These are phyloP conservation scores for Corymbia maculata DNA, from an alignment of 345 rosid genomes.

Conservation along the genomic window DNA sequence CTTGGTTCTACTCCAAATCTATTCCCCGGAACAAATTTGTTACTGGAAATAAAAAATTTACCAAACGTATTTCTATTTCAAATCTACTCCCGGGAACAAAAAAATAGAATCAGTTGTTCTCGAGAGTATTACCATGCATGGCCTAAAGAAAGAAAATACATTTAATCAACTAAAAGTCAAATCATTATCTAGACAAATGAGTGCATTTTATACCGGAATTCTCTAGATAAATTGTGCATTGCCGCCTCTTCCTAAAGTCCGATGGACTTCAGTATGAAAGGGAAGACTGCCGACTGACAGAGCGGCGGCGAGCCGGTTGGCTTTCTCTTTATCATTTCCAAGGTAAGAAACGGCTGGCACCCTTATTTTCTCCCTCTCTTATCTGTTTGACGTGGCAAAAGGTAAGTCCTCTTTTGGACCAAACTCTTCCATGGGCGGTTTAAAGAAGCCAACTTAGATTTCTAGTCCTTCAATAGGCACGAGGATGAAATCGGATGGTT, in stretches of 20 bases:
- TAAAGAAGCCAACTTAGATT: not conserved
- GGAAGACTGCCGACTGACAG: not conserved
- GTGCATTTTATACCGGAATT: no score
- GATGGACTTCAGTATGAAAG: not conserved
- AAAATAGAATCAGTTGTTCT: no score
- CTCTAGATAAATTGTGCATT: no score
- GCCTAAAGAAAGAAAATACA: no score
- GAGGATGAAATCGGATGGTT: not conserved
- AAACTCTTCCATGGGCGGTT: not conserved
- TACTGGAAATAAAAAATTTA: no score
- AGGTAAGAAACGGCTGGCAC: not conserved
- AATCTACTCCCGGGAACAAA: no score
- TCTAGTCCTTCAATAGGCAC: not conserved
- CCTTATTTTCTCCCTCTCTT: not conserved
- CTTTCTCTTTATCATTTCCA: not conserved
- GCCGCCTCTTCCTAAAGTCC: not conserved
- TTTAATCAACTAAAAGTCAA: not conserved
- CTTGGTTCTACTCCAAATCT: no score
- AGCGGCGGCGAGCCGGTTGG: not conserved
- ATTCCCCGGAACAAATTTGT: no score
- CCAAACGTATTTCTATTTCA: no score
- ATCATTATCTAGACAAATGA: no score
- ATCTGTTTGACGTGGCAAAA: not conserved
- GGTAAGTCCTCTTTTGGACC: not conserved
- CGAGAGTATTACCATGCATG: no score